These are phyloP conservation scores for Candida argentea DNA, from an alignment of 805 yeast genomes.

Conservation along the genomic window DNA sequence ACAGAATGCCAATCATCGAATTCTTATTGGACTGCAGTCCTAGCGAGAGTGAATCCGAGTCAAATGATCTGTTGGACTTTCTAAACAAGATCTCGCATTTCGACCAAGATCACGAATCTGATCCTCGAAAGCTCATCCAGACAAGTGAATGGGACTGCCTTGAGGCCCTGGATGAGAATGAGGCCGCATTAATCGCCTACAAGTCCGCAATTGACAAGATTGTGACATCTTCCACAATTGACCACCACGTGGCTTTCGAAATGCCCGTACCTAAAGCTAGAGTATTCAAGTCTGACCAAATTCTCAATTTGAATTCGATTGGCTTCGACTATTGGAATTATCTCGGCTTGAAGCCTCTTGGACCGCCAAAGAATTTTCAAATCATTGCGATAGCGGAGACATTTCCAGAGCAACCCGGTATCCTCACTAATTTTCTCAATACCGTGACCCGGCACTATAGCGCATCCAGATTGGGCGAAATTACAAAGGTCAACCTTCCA, in stretches of 20 bases:
- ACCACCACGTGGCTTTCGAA: slow-evolving; percentile 13
- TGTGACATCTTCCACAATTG: slow-evolving; percentile 4
- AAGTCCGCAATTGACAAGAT: slow-evolving; percentile 8
- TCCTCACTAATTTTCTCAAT: slow-evolving; percentile 29
- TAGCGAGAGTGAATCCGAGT: slow-evolving; percentile 10
- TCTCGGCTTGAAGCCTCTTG: slow-evolving; percentile 45
- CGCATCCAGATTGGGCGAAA: slow-evolving; percentile 39
- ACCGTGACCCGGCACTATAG: slow-evolving; percentile 34
- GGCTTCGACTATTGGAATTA: slow-evolving; percentile 47
- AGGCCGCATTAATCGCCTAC: slow-evolving; percentile 13
- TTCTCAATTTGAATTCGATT: slow-evolving; percentile 34
- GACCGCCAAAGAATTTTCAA: slow-evolving; percentile 41
- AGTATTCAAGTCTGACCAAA: slow-evolving; percentile 27
- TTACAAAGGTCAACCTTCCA: slow-evolving; percentile 20
- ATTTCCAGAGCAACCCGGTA: slow-evolving; percentile 11
- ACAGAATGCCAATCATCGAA: slow-evolving; percentile 24
- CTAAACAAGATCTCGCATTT: slow-evolving; percentile 28
- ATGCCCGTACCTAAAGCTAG: slow-evolving; percentile 18
- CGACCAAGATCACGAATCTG: slow-evolving; percentile 16
- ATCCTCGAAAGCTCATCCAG: slow-evolving; percentile 13
- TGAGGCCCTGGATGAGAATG: slow-evolving; percentile 8
- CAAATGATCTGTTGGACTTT: slow-evolving; percentile 23
- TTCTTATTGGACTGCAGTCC: slow-evolving; percentile 16
- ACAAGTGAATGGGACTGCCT: slow-evolving; percentile 27
- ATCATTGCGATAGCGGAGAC: slow-evolving; percentile 36